Evolutionary conservation across 371 early-diverging fungal species (phyloP).

Genomic region (Mucor saturninus): DNA sequence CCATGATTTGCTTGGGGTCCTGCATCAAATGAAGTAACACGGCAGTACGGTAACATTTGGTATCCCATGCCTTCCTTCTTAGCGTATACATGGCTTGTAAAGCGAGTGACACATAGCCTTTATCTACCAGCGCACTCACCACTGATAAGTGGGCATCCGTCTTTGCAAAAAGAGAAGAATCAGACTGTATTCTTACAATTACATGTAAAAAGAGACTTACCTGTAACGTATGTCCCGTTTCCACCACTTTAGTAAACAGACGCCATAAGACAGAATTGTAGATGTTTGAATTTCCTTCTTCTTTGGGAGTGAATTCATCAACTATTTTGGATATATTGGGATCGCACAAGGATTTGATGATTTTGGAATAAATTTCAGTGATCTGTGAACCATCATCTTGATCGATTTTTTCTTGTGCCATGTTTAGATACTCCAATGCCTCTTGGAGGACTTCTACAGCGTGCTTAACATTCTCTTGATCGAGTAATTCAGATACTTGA

Average conservation of each 20-base stretch:
- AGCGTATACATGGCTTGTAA: conserved; percentile 46
- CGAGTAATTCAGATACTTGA: conserved; percentile 29
- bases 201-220: conserved; percentile 12
- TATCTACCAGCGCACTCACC: conserved; percentile 29
- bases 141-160: conserved; percentile 36
- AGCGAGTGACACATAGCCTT: conserved; percentile 25
- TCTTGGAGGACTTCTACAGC: conserved; percentile 34
- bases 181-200: not conserved
- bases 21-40: conserved; percentile 44
- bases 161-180: not conserved
- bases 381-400: conserved; percentile 9
- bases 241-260: conserved; percentile 44
- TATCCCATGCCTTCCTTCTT: conserved; percentile 42
- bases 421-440: conserved; percentile 24
- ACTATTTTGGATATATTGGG: conserved; percentile 29
- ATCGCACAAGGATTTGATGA: conserved; percentile 40
- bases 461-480: conserved; percentile 33
- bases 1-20: conserved; percentile 35
- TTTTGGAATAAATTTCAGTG: conserved; percentile 39
- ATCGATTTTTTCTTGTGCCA: conserved; percentile 12
- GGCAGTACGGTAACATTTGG: conserved; percentile 37
- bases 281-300: conserved; percentile 20
- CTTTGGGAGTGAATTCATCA: conserved; percentile 21
- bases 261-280: conserved; percentile 38
- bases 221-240: conserved; percentile 45